A percentile compares a stretch with the other conserved stretches of the same genome.
phyloP scores from a whole-genome alignment of 2,329 filamentous ascomycete species.

The Trichocomaceae sp. region DNA sequence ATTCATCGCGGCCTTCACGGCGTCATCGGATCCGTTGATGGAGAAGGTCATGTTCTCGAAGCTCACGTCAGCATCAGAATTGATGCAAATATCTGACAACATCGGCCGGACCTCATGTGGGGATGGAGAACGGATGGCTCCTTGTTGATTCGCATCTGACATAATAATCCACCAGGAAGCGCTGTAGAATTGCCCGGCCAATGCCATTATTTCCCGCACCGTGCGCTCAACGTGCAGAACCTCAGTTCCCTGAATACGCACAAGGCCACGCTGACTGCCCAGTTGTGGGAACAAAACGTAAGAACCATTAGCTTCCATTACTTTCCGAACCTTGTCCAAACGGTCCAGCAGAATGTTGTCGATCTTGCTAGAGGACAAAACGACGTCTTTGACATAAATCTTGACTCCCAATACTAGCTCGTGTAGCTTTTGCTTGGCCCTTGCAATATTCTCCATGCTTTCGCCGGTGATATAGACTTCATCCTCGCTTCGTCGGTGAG shows the following conservation, averaged over 20 bases:
- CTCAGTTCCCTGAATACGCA: slow-evolving; percentile 88
- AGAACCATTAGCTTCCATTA: slow-evolving; percentile 92
- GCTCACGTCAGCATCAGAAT: slow-evolving; percentile 87
- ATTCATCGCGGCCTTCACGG: slow-evolving; percentile 89
- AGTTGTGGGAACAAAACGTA: slow-evolving; percentile 88
- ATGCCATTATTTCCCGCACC: slow-evolving; percentile 88
- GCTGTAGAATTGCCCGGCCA: slow-evolving; percentile 96
- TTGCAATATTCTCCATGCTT: slow-evolving; percentile 71
- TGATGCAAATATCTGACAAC: slow-evolving; percentile 91
- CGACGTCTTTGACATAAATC: slow-evolving; percentile 84
- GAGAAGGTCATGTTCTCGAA: slow-evolving; percentile 93
- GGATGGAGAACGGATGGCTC: slow-evolving; percentile 53
- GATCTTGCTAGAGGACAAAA: slow-evolving; percentile 84
- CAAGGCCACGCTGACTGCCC: slow-evolving; percentile 73
- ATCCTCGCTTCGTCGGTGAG: slow-evolving; percentile 72
- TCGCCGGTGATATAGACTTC: slow-evolving; percentile 96
- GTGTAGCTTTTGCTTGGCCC: slow-evolving; percentile 85
- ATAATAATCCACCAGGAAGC: slow-evolving; percentile 92
- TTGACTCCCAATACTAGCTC: slow-evolving; percentile 76
- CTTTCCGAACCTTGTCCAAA: slow-evolving; percentile 94
- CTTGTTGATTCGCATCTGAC: slow-evolving; percentile 58
- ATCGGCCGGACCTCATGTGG: slow-evolving; percentile 74
- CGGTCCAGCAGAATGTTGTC: slow-evolving; percentile 88
- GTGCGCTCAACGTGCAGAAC: slow-evolving; percentile 92
- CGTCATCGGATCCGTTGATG: slow-evolving; percentile 91